Evolutionary conservation across 257 asterid species (phyloP), one percentile per base, ranked within the genome.

Genomic region (Forsythia suspensa): DNA sequence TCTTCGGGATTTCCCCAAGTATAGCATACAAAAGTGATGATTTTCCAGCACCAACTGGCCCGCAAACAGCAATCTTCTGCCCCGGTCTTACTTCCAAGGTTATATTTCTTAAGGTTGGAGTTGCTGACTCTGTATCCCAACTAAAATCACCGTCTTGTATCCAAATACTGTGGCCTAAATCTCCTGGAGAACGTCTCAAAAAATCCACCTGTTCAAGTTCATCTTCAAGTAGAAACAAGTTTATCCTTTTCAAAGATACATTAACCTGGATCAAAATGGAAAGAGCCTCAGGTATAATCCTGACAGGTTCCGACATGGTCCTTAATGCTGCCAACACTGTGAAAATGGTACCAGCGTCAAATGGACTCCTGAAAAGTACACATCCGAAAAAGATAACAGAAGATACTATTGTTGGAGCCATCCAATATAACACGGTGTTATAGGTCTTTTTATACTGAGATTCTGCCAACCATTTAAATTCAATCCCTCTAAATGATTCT

Each of bases 31-130:
- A 77, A 40, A 92, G 83, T 0, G 97, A 92, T 8, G 97, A 92
- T 57, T 92, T 92, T 13, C 97, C 97, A 3, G 92, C 86, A 9
- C 97, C 97, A 77, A 92, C 95, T 0, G 91, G 89, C 63, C 97
- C 97, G 59, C 96, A 92, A 73, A 92, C 81, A 1, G 92, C 95
- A 40, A 91, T 82, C 85, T 92, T 92, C 82, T 87, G 85, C 55
- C 96, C 96, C 3, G 1, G 10, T 66, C 65, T 74, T 40, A 85
- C 91, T 73, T 85, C 77, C 51, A 92, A 34, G 2, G 79, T 66
- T 2, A 89, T 44, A 20, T 76, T 82, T 61, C 59, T 75, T 37
- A 91, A 67, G 12, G 92, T 82, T 38, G 83, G 80, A 66, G 74
- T 16, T n/a, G 81, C 21, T 4, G 70, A 41, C 40, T 87, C 88